Evolutionary conservation across 2,329 filamentous ascomycete genomes (phyloP).

Genomic region (Bipolaris victoriae): DNA sequence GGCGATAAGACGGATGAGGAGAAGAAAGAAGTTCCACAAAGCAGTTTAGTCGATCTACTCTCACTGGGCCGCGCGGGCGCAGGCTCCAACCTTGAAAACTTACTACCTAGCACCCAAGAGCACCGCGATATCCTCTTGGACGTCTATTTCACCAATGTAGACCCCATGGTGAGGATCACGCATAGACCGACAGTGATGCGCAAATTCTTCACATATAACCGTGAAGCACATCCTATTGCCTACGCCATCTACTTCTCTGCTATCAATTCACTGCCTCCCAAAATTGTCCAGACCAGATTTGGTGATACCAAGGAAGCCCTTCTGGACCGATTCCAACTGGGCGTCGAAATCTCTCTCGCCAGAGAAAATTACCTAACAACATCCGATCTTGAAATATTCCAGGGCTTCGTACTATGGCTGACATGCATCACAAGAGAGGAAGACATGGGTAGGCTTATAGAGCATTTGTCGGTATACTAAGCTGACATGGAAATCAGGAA

Average conservation of each 20-base stretch:
- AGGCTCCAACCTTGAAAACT: constrained; percentile 32
- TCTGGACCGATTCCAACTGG: constrained; percentile 42
- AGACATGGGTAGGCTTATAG: constrained; percentile 42
- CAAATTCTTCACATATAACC: constrained; percentile 36
- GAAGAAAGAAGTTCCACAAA: constrained; percentile 35
- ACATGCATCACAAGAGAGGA: constrained; percentile 49
- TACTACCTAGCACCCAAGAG: constrained; percentile 41
- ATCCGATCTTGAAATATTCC: constrained; percentile 46
- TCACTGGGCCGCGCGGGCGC: constrained; percentile 41
- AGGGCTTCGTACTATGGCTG: constrained; percentile 47
- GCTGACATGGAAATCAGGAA: constrained; percentile 30
- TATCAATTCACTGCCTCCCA: constrained; percentile 43
- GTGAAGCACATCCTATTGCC: constrained; percentile 41
- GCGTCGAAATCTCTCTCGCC: constrained; percentile 45
- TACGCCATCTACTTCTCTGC: constrained; percentile 49
- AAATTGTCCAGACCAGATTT: constrained; percentile 40
- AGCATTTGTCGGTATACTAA: not conserved
- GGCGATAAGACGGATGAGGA: constrained; percentile 43
- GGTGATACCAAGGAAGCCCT: constrained; percentile 42
- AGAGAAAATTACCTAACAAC: constrained; percentile 48
- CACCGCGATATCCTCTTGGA: constrained; percentile 43
- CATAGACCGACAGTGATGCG: constrained; percentile 42
- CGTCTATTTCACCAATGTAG: constrained; percentile 46
- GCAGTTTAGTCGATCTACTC: constrained; percentile 41
- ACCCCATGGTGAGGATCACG: constrained; percentile 47